Evolutionary conservation across 2,329 filamentous ascomycete species (phyloP), one percentile per base, ranked within the genome.

Genomic region (Calonectria hongkongensis): DNA sequence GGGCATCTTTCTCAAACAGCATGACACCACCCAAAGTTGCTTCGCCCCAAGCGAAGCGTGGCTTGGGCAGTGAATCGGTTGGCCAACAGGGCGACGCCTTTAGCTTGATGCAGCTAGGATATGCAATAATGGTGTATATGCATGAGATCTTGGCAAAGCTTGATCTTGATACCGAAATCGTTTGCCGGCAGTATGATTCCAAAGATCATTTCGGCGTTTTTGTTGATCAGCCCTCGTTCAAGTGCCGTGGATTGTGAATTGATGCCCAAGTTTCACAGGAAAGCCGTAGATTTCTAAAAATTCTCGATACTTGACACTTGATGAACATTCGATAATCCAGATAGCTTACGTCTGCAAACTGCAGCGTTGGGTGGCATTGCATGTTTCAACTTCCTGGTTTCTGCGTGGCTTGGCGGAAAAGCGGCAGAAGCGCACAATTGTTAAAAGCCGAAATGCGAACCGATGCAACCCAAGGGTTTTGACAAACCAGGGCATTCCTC

Each of bases 371-470:
- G 54, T 58, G 16, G 54, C 54, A 58, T 58, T 58, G 54, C 54
- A 58, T 58, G 54, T 58, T 58, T 58, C 54, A 58, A 39, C 12
- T 58, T n/a, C 33, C 54, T 15, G 8, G 33, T 41, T 21, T 36
- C 21, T 21, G 54, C 12, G 54, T 58, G 54, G 54, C 54, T 58
- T 58, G 54, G 54, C 54, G 16, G 12, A 58, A 58, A 41, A 18
- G n/a, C 54, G 54, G 54, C 36, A n/a, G n/a, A 39, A 58, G 15
- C 54, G 54, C 54, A 58, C 33, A 58, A 27, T 58, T 58, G 6
- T 27, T 33, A 33, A 33, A 58, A 58, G 33, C 54, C 54, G 51
- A 39, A 6, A 7, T 15, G 54, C 10, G 43, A 10, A n/a, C 54
- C 54, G 54, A 58, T 41, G 54, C 13, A 27, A 58, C 54, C 33